These are phyloP conservation scores for Linnemannia schmuckeri DNA, from an alignment of 192 early-diverging fungal genomes.

Conservation along the genomic window DNA sequence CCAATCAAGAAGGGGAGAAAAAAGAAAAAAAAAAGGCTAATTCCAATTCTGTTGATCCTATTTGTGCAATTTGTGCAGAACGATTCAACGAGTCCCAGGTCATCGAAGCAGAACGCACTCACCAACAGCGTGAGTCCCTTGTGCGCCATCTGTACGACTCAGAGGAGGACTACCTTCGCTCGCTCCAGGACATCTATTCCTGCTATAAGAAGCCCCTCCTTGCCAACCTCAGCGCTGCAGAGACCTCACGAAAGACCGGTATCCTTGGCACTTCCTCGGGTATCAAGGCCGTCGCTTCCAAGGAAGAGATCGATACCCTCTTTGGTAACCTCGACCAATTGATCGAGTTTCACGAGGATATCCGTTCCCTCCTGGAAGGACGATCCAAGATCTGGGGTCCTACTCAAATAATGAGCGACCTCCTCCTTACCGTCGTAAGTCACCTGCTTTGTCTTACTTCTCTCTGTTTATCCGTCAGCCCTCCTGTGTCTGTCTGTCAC, in stretches of 20 bases:
- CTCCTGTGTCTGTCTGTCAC: background rate
- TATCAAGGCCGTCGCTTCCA: slow-evolving; percentile 31
- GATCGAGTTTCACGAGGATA: slow-evolving; percentile 38
- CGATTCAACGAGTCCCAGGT: slow-evolving; percentile 44
- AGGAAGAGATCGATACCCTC: slow-evolving; percentile 40
- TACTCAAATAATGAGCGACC: slow-evolving; percentile 52
- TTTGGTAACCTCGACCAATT: slow-evolving; percentile 49
- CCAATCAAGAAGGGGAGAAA: no score
- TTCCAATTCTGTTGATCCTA: background rate
- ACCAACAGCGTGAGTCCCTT: slow-evolving; percentile 46
- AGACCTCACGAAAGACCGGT: slow-evolving; percentile 20
- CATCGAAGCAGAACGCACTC: slow-evolving; percentile 43
- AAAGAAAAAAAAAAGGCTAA: slow-evolving; percentile 1
- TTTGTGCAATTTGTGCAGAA: slow-evolving; percentile 2
- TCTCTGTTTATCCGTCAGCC: background rate
- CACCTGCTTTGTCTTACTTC: background rate
- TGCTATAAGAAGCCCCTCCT: slow-evolving; percentile 40
- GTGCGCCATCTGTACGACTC: slow-evolving; percentile 54
- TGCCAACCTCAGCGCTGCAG: slow-evolving; percentile 20
- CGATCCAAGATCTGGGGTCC: slow-evolving; percentile 57
- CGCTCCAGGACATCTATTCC: slow-evolving; percentile 39
- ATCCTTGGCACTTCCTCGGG: slow-evolving; percentile 16
- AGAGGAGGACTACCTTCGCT: slow-evolving; percentile 50
- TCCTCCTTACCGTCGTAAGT: slow-evolving; percentile 36
- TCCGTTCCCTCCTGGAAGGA: slow-evolving; percentile 34